Evolutionary conservation across 2,329 filamentous ascomycete species (phyloP).

Genomic region (Massarina eburnea): DNA sequence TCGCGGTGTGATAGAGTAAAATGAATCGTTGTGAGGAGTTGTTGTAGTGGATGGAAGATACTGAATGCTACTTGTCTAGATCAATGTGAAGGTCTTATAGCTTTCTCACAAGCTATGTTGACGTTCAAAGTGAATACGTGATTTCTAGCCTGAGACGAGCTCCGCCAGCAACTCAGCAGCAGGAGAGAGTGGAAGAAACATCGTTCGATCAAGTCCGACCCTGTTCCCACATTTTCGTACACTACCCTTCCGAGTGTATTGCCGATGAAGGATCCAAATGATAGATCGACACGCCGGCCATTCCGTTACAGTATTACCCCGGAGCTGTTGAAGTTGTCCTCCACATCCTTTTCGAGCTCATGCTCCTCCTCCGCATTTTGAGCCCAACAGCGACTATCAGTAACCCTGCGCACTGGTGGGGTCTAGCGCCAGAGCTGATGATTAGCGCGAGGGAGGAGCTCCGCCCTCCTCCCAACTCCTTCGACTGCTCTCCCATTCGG

Average conservation of each 20-base stretch:
- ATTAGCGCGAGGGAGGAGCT: conserved; percentile 1
- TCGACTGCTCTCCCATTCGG: not conserved
- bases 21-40: not conserved
- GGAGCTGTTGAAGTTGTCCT: too few species aligned
- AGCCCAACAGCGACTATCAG: too few species aligned
- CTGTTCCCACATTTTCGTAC: too few species aligned
- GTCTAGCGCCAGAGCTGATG: not conserved
- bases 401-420: too few species aligned
- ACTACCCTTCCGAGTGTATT: too few species aligned
- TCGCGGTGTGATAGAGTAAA: not conserved
- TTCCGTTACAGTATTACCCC: too few species aligned
- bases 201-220: not conserved
- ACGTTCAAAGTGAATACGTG: not conserved
- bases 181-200: not conserved
- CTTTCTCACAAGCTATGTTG: not conserved
- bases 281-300: too few species aligned
- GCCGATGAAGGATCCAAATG: too few species aligned
- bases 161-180: conserved; percentile 1
- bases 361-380: conserved; percentile 1
- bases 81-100: conserved; percentile 1
- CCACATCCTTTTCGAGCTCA: too few species aligned
- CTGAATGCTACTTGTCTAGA: not conserved
- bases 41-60: not conserved
- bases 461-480: not conserved
- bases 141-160: conserved; percentile 1